phyloP scores from a whole-genome alignment of 495 filamentous ascomycete genomes.

The Astrocystis sublimbata region DNA sequence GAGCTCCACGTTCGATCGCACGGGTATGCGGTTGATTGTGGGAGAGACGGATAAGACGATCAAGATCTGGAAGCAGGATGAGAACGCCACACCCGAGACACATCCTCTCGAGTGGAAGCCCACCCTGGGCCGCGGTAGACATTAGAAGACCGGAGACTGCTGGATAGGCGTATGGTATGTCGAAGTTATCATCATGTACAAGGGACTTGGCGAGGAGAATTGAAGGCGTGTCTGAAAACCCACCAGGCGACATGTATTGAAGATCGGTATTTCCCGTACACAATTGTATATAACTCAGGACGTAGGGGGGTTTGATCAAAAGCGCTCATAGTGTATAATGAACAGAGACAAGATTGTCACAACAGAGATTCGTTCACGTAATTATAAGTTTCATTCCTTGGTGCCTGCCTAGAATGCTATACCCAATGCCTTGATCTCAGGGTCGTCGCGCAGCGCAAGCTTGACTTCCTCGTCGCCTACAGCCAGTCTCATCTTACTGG shows the following conservation, averaged over 20 bases:
- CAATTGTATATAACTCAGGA: conserved; percentile 2
- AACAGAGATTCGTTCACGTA: background rate
- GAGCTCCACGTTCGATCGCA: conserved; percentile 86
- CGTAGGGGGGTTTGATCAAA: background rate
- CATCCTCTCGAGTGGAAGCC: conserved; percentile 96
- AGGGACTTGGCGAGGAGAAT: too few species aligned
- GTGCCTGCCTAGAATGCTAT: conserved; percentile 41
- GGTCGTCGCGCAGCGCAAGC: conserved; percentile 83
- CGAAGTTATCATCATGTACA: too few species aligned
- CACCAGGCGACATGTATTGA: background rate
- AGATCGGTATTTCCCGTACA: background rate
- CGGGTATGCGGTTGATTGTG: conserved; percentile 84
- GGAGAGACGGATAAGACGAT: conserved; percentile 98
- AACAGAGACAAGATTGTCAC: background rate
- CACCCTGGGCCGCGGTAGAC: conserved; percentile 60
- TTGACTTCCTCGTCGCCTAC: conserved; percentile 89
- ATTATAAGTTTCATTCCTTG: conserved; percentile 11
- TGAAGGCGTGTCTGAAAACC: too few species aligned
- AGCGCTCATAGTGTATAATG: background rate
- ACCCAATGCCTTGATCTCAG: conserved; percentile 74
- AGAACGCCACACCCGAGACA: conserved; percentile 83
- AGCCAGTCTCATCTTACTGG: conserved; percentile 80
- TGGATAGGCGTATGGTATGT: too few species aligned
- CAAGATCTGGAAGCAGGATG: conserved; percentile 95
- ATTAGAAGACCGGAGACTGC: conserved; percentile 34